Evolutionary conservation across 176 grass and related monocot species (phyloP).

Genomic region (Zoysia pacifica): DNA sequence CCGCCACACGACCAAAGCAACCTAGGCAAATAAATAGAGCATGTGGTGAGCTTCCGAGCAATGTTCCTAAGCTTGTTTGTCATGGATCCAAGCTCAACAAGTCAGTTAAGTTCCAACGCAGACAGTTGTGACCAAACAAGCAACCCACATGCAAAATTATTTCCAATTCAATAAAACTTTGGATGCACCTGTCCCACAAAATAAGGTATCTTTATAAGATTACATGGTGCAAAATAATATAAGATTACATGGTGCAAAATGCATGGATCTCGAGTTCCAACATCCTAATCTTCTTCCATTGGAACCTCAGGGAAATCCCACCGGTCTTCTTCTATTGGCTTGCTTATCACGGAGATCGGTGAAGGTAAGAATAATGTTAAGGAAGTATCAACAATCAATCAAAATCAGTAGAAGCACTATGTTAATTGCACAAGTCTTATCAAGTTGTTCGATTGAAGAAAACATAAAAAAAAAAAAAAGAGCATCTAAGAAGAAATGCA

Average conservation of each 20-base stretch:
- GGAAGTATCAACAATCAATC: not conserved
- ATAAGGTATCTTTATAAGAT: no score
- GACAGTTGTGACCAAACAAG: no score
- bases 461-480: slow-evolving; percentile 4
- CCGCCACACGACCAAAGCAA: no score
- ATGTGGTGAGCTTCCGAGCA: no score
- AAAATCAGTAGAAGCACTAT: not conserved
- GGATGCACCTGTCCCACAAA: no score
- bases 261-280: not conserved
- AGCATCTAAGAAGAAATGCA: not conserved
- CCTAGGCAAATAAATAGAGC: no score
- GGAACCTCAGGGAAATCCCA: not conserved
- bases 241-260: not conserved
- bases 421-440: not conserved
- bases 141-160: no score
- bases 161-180: no score
- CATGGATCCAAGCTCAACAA: no score
- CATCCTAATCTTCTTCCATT: not conserved
- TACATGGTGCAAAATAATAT: not conserved
- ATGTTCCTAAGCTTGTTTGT: no score
- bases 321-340: not conserved
- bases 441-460: not conserved
- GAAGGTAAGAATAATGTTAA: not conserved
- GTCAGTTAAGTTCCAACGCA: no score
- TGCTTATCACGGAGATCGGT: not conserved